Evolutionary conservation across 2,329 filamentous ascomycete species (phyloP).

Genomic region (Pseudocercospora pini-densiflorae): DNA sequence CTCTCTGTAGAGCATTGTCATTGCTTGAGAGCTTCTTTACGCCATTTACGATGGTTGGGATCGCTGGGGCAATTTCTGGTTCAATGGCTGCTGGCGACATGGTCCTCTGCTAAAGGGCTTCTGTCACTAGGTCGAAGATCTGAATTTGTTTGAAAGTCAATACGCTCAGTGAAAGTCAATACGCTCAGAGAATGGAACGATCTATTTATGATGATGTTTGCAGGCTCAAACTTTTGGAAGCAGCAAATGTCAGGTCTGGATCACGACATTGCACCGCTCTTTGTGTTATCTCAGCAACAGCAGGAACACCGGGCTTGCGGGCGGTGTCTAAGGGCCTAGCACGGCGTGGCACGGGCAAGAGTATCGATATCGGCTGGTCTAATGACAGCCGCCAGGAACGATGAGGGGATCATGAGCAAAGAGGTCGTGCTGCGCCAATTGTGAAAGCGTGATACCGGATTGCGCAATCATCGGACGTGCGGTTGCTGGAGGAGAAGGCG

Average conservation of each 20-base stretch:
- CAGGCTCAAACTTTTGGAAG: neutral
- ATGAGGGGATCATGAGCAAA: neutral
- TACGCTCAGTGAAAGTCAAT: too few species aligned
- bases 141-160: neutral
- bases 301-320: neutral
- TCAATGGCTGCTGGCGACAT: neutral
- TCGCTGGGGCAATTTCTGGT: neutral
- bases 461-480: neutral
- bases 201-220: too few species aligned
- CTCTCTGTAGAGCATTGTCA: neutral
- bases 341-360: neutral
- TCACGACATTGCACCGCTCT: neutral
- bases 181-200: too few species aligned
- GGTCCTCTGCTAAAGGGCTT: neutral
- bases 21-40: constrained; percentile 9
- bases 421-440: neutral
- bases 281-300: neutral
- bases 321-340: neutral
- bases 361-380: neutral
- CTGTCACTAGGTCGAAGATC: too few species aligned
- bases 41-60: constrained; percentile 4
- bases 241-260: neutral
- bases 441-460: neutral
- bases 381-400: neutral
- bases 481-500: too few species aligned